Evolutionary conservation across 2,329 filamentous ascomycete genomes (phyloP).

Genomic region (Pseudogymnoascus sp.): DNA sequence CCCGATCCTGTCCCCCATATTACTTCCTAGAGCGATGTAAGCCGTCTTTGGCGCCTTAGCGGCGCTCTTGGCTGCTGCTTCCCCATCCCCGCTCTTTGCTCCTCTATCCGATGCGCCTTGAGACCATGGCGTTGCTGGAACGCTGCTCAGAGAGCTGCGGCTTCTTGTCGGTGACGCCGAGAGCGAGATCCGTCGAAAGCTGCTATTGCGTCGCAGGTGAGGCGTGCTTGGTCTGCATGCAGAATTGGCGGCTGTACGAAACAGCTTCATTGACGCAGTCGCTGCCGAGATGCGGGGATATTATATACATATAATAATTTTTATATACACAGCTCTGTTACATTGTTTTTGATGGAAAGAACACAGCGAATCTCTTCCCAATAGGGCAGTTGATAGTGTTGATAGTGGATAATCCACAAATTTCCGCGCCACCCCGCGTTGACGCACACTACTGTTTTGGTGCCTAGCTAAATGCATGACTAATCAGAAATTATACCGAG

Average conservation of each 20-base stretch:
- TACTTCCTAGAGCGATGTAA: constrained; percentile 87
- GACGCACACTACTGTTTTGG: constrained; percentile 5
- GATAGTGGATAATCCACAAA: constrained; percentile 9
- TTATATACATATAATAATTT: constrained; percentile 2
- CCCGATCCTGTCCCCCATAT: constrained; percentile 76
- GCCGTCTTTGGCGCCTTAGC: constrained; percentile 36
- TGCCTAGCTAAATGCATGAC: constrained; percentile 9
- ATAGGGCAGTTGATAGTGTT: constrained; percentile 6
- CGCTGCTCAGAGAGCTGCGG: constrained; percentile 14
- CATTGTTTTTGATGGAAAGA: constrained; percentile 1
- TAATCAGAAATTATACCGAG: constrained; percentile 21
- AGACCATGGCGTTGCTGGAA: constrained; percentile 20
- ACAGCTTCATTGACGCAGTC: constrained; percentile 12
- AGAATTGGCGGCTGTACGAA: constrained; percentile 5
- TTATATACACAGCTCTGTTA: neutral
- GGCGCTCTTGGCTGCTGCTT: constrained; percentile 4
- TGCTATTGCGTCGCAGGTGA: constrained; percentile 3
- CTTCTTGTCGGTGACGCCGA: constrained; percentile 7
- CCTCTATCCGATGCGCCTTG: neutral
- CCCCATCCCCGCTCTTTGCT: neutral
- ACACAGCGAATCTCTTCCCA: constrained; percentile 6
- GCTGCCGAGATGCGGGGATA: neutral
- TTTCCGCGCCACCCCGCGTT: constrained; percentile 9
- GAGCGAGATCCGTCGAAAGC: neutral
- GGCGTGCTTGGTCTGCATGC: constrained; percentile 4